Percentiles rank a stretch among this genome's conserved stretches.
Conservation (phyloP, 108 stramenopile genomes). For the Skeletonema menzelii region DNA sequence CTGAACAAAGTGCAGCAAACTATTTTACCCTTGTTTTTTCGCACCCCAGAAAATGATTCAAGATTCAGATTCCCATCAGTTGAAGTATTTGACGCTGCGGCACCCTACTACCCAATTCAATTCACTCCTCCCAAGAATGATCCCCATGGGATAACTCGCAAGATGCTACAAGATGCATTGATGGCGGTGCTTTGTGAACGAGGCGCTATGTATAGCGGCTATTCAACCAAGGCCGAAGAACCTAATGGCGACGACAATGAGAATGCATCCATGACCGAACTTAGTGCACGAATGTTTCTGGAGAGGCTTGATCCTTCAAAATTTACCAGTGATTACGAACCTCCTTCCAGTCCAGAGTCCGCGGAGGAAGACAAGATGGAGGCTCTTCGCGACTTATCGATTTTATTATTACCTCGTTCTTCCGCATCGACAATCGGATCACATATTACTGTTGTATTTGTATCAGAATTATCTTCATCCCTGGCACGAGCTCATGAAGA, state of each 20-base stretch:
- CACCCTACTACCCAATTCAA: constrained; percentile 85
- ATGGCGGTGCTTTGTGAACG: constrained; percentile 63
- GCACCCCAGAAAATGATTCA: not conserved
- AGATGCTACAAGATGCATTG: constrained; percentile 62
- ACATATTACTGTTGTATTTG: constrained; percentile 19
- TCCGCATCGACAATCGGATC: not conserved
- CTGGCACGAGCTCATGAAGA: constrained; percentile 45
- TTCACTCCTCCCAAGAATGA: constrained; percentile 88
- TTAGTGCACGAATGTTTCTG: constrained; percentile 64
- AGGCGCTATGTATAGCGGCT: constrained; percentile 30
- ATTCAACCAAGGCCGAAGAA: not conserved
- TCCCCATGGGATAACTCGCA: constrained; percentile 74
- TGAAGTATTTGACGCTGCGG: constrained; percentile 79
- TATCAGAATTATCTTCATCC: constrained; percentile 39
- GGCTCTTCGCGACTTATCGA: constrained; percentile 61
- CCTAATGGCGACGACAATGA: constrained; percentile 5
- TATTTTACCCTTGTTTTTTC: constrained; percentile 34
- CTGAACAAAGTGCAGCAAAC: constrained; percentile 58
- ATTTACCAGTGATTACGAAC: constrained; percentile 31
- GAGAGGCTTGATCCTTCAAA: constrained; percentile 65
- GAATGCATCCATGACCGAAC: constrained; percentile 57
- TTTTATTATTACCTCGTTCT: constrained; percentile 38
- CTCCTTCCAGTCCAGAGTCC: constrained; percentile 45
- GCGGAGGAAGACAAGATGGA: constrained; percentile 62
- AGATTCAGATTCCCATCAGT: constrained; percentile 55